Percentiles rank a stretch among this genome's conserved stretches.
Conservation (phyloP, 2,329 filamentous ascomycete species). For the Neonectria hederae region DNA sequence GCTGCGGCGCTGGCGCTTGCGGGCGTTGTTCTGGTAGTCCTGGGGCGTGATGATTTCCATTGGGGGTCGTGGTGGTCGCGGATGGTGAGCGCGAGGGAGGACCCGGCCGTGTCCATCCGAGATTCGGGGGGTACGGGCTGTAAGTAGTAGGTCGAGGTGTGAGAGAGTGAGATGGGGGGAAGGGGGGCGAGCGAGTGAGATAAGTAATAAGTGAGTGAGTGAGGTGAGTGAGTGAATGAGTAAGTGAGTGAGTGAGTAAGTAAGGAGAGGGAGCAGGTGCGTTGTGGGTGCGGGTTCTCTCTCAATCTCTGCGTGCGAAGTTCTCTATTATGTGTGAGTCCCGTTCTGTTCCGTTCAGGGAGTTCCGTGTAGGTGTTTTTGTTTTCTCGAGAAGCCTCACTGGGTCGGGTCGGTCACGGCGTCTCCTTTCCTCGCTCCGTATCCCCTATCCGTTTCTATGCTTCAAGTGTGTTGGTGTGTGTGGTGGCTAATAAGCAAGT, state of each 20-base stretch:
- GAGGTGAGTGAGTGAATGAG: not conserved
- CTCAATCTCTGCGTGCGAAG: too few species aligned
- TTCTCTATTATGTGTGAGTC: too few species aligned
- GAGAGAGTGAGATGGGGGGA: not conserved
- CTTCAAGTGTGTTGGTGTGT: not conserved
- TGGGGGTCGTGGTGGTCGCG: constrained; percentile 24
- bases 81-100: constrained; percentile 19
- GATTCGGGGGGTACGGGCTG: not conserved
- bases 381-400: not conserved
- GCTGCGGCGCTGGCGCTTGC: constrained; percentile 44
- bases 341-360: not conserved
- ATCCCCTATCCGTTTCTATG: not conserved
- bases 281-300: not conserved
- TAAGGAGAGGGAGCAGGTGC: not conserved
- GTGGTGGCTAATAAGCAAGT: not conserved
- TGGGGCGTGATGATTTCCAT: constrained; percentile 47
- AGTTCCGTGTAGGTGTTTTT: not conserved
- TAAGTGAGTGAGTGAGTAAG: not conserved
- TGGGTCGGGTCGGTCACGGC: not conserved
- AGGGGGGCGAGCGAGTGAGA: too few species aligned
- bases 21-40: constrained; percentile 43
- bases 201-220: not conserved
- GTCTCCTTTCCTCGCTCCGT: not conserved
- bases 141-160: too few species aligned
- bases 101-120: constrained; percentile 27